Conservation (phyloP, 176 grass and related monocot genomes). For the Aegilops speltoides region DNA sequence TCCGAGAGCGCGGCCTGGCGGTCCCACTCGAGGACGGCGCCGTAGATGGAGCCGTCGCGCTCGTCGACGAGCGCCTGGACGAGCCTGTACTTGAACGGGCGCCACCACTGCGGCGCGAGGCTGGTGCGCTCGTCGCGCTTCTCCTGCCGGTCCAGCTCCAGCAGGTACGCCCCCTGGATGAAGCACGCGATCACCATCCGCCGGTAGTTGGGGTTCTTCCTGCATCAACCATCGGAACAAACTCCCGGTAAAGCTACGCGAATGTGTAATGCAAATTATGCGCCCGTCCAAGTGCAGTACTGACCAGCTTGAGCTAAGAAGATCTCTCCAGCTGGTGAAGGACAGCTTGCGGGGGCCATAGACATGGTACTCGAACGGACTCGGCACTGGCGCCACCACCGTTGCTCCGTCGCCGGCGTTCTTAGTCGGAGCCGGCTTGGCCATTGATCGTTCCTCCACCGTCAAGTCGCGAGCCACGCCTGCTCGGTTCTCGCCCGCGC, state of each 20-base stretch:
- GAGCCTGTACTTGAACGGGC: constrained; percentile 76
- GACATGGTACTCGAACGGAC: constrained; percentile 59
- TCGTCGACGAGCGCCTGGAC: constrained; percentile 48
- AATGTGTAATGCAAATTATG: not conserved
- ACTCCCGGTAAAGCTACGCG: not conserved
- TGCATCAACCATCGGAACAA: constrained; percentile 13
- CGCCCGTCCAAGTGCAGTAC: not conserved
- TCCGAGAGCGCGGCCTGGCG: constrained; percentile 48
- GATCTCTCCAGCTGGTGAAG: constrained; percentile 62
- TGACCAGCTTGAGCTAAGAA: constrained; percentile 78
- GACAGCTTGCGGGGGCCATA: constrained; percentile 68
- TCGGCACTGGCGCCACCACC: not conserved
- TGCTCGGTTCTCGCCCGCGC: not conserved
- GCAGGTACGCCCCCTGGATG: constrained; percentile 76
- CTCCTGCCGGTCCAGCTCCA: constrained; percentile 91
- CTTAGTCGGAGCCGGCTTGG: constrained; percentile 7
- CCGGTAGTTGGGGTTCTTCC: constrained; percentile 75
- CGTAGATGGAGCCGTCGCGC: constrained; percentile 81
- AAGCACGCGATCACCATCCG: constrained; percentile 85
- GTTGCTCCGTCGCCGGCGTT: not conserved
- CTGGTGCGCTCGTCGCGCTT: constrained; percentile 40
- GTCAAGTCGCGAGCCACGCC: not conserved
- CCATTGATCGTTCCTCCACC: constrained; percentile 22
- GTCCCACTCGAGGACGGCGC: constrained; percentile 82
- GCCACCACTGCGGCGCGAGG: constrained; percentile 84